Evolutionary conservation across 1,284 basidiomycete species (phyloP), one percentile per base, ranked within the genome.

Genomic region (Cryptococcus wingfieldii): DNA sequence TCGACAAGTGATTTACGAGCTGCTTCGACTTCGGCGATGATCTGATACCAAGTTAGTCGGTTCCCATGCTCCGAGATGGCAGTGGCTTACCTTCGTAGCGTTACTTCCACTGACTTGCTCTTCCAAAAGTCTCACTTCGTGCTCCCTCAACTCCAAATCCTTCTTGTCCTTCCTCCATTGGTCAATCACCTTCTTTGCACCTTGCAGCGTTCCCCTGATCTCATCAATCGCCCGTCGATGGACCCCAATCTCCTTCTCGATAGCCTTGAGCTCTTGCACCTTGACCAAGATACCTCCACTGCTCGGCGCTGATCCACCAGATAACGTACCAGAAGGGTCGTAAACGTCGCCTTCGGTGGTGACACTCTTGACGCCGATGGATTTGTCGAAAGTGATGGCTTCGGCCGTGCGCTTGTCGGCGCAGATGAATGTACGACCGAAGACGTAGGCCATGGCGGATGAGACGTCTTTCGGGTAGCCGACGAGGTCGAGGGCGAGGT

Each of bases 291-390:
- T 80, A 9, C 90, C 89, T 37, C 83, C 86, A 25, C 84, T 81
- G 48, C 79, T 86, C 0, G 92, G 89, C 1, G 90, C 86, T 5
- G 92, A 86, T 12, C 96, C 96, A 31, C 96, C 96, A 23, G 88
- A 91, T 9, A 98, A 83, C 1, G 90, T 95, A 4, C 96, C 96
- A 4, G 88, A 89, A 0, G 96, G 95, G 66, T 98, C 95, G 76
- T 98, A 98, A 7, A 97, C 86, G 69, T 98, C 96, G 16, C 96
- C 96, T 27, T 93, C 87, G 18, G 95, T 80, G 1, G 96, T 98
- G 51, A 98, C 93, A 12, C 89, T 93, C 56, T 87, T 87, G 59
- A 88, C 84, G 14, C 82, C 79, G 31, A 85, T 83, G 16, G 88
- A 82, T 27, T 86, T 82, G 74, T 84, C 79, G 79, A 97, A 98